Conservation (phyloP, 2,329 filamentous ascomycete species). For the Ascomycota sp. region DNA sequence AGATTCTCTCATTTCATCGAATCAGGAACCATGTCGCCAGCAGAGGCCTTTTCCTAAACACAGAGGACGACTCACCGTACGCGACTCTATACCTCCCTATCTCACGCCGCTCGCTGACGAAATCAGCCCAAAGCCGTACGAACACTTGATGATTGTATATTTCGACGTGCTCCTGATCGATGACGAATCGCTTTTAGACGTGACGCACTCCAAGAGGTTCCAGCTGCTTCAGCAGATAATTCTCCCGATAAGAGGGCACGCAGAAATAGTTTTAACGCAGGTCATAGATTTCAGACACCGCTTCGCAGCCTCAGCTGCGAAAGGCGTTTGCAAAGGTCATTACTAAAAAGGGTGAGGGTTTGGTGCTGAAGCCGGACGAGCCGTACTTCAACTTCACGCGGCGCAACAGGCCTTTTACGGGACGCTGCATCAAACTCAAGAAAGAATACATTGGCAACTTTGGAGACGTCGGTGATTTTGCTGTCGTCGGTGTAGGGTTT, state of each 20-base stretch:
- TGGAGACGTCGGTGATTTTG: constrained; percentile 70
- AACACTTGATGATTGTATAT: constrained; percentile 42
- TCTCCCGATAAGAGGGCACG: constrained; percentile 32
- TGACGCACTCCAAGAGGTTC: constrained; percentile 37
- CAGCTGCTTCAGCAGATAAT: constrained; percentile 36
- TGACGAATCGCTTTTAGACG: constrained; percentile 26
- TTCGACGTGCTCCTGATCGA: constrained; percentile 37
- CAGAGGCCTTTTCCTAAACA: constrained; percentile 49
- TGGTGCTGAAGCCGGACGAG: constrained; percentile 62
- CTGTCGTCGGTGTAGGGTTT: constrained; percentile 55
- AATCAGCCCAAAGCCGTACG: constrained; percentile 24
- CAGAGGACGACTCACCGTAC: constrained; percentile 46
- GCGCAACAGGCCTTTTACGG: constrained; percentile 15
- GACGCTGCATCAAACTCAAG: constrained; percentile 62
- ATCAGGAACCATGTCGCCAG: constrained; percentile 63
- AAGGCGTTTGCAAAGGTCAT: constrained; percentile 49
- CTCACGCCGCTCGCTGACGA: constrained; percentile 4
- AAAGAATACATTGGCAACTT: constrained; percentile 63
- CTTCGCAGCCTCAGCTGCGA: constrained; percentile 32
- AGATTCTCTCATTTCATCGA: constrained; percentile 58
- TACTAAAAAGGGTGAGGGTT: constrained; percentile 47
- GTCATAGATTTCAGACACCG: constrained; percentile 42
- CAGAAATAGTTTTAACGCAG: constrained; percentile 45
- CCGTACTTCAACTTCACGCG: constrained; percentile 47
- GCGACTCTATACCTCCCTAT: constrained; percentile 6